These are phyloP conservation scores for Candida endomychidarum DNA, from an alignment of 805 yeast genomes.

Conservation along the genomic window DNA sequence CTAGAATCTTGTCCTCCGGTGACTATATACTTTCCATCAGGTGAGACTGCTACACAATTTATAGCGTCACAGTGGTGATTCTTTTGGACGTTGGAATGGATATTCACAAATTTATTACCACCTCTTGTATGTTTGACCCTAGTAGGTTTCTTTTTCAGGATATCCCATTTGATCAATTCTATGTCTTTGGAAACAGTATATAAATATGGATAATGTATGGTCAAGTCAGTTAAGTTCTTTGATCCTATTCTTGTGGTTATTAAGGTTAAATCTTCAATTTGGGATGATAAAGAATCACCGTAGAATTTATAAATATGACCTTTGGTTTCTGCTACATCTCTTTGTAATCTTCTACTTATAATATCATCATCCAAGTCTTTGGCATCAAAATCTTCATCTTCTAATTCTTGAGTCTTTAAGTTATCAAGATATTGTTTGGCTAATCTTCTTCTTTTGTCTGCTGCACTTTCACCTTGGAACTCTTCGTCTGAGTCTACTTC, in stretches of 20 bases:
- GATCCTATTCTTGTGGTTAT: slow-evolving; percentile 59
- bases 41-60: slow-evolving; percentile 74
- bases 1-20: slow-evolving; percentile 89
- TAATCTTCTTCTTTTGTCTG: slow-evolving; percentile 89
- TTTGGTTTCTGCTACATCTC: slow-evolving; percentile 86
- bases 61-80: slow-evolving; percentile 81
- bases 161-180: slow-evolving; percentile 78
- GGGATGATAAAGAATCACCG: slow-evolving; percentile 49
- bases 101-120: slow-evolving; percentile 47
- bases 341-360: slow-evolving; percentile 72
- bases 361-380: slow-evolving; percentile 87
- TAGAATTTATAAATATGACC: slow-evolving; percentile 77
- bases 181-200: slow-evolving; percentile 83
- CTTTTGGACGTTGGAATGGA: slow-evolving; percentile 49
- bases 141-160: slow-evolving; percentile 56
- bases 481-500: slow-evolving; percentile 67
- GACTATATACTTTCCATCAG: slow-evolving; percentile 84
- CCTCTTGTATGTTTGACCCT: slow-evolving; percentile 66
- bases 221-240: slow-evolving; percentile 53
- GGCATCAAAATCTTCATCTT: slow-evolving; percentile 65
- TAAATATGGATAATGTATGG: slow-evolving; percentile 59
- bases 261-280: slow-evolving; percentile 32
- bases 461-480: slow-evolving; percentile 73
- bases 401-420: slow-evolving; percentile 48
- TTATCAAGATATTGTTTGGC: slow-evolving; percentile 91